A percentile compares a stretch with the other conserved stretches of the same genome.
Evolutionary conservation across 352 stramenopile species (phyloP).

Genomic region (Globisporangium nodosum): DNA sequence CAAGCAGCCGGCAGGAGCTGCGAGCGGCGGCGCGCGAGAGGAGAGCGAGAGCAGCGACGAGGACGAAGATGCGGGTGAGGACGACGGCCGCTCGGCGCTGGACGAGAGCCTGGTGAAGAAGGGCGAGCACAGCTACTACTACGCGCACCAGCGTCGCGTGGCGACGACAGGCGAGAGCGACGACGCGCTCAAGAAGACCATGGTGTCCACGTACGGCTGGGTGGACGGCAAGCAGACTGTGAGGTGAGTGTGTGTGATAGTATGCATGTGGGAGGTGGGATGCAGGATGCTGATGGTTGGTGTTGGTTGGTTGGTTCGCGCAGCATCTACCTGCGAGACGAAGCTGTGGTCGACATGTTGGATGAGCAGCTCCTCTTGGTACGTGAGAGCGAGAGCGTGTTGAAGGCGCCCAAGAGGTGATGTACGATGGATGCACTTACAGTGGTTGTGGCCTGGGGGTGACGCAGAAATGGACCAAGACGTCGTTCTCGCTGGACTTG

Average conservation of each 20-base stretch:
- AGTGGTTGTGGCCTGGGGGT: no score
- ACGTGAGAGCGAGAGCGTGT: slow-evolving; percentile 4
- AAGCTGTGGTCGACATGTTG: slow-evolving; percentile 40
- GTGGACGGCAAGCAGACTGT: slow-evolving; percentile 66
- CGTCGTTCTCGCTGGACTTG: slow-evolving; percentile 70
- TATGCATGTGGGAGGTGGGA: neutral
- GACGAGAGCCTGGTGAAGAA: slow-evolving; percentile 66
- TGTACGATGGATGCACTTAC: neutral
- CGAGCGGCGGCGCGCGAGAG: slow-evolving; percentile 2
- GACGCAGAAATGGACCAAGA: slow-evolving; percentile 70
- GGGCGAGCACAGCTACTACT: slow-evolving; percentile 85
- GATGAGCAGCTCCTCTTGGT: slow-evolving; percentile 65
- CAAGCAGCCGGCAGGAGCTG: slow-evolving; percentile 6
- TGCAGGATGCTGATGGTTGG: neutral
- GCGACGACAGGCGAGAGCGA: slow-evolving; percentile 15
- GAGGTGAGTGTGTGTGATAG: slow-evolving; percentile 20
- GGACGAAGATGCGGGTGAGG: slow-evolving; percentile 14
- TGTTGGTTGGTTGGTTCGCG: neutral
- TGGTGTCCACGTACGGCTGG: slow-evolving; percentile 77
- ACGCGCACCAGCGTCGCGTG: slow-evolving; percentile 44
- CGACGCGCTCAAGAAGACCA: slow-evolving; percentile 37
- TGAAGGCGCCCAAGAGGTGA: neutral
- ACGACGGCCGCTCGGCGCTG: slow-evolving; percentile 28
- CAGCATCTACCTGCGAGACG: slow-evolving; percentile 79
- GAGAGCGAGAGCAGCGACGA: slow-evolving; percentile 3